Base-by-base conservation (phyloP, 2,329 filamentous ascomycete species). In the Cordyceps fumosorosea region DNA sequence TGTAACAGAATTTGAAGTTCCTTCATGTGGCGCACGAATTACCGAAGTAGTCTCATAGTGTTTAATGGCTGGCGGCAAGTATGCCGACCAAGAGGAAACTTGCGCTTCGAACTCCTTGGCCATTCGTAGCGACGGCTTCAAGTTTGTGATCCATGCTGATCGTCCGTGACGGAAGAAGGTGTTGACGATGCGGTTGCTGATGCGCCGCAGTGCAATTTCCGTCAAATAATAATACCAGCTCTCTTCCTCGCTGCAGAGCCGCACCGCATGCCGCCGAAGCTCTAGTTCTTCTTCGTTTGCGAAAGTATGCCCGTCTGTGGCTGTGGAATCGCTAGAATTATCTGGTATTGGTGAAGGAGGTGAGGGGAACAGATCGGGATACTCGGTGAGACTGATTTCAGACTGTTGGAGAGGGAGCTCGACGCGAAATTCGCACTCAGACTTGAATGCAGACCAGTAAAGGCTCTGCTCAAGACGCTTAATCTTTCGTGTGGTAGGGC, bases 201-300 rank as follows among this genome's bases (percentile, higher is more conserved):
- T 76, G 3, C 77, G 71, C 2, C 77, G 68, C 5, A 76, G 69
- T 0, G 77, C 74, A 52, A 78, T 74, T 60, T 79, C 77, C 1
- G 77, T 75, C 7, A 77, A 69, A 58, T 78, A 79, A 64, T 78
- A 78, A 65, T 75, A 77, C 77, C 77, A 78, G 60, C 73, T 74
- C 57, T 75, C 68, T 52, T 76, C 69, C 64, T 75, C 68, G 40
- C 69, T 65, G 40, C 64, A 66, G 26, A 65, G 65, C 12, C 67
- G 64, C 14, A 62, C 62, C 4, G 66, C 62, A 26, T 68, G 66
- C 29, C 57, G 62, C 20, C 66, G 53, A 20, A 67, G 61, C 40
- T 67, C 66, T 16, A 64, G 22, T 14, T 64, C 60, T 61, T 67
- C 65, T 14, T 58, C 56, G 34, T 40, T 60, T 3, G 59, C 52